Evolutionary conservation across 2,329 filamentous ascomycete genomes (phyloP).

Genomic region (Setomelanomma holmii): DNA sequence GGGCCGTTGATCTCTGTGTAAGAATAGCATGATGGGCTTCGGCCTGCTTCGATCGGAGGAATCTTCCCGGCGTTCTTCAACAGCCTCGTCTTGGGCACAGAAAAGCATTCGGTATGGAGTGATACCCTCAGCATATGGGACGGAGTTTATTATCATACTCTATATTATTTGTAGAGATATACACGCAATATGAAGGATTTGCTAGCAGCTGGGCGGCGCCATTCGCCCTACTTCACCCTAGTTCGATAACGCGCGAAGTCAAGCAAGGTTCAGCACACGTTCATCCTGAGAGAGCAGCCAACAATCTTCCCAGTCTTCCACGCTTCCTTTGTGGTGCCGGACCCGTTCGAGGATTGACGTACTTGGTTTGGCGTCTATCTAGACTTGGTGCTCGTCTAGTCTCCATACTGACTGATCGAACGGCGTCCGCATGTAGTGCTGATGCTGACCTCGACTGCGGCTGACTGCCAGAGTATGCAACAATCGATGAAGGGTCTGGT

Average conservation of each 20-base stretch:
- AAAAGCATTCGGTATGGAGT: conserved; percentile 17
- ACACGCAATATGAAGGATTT: neutral
- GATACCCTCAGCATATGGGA: conserved; percentile 18
- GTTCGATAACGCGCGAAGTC: too few relatives aligned
- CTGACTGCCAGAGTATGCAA: neutral
- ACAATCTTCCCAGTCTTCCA: neutral
- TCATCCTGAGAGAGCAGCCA: neutral
- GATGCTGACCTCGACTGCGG: neutral
- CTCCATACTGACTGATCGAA: neutral
- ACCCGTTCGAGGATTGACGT: neutral
- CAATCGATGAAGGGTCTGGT: neutral
- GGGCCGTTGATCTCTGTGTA: conserved; percentile 38
- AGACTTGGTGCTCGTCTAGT: neutral
- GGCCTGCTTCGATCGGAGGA: neutral
- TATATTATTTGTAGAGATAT: neutral
- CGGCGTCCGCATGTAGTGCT: neutral
- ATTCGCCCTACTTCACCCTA: too few relatives aligned
- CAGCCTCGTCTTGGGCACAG: neutral
- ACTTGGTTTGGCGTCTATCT: neutral
- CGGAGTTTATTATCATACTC: conserved; percentile 3
- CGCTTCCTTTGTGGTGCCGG: neutral
- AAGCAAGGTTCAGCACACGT: too few relatives aligned
- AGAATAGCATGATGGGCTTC: conserved; percentile 1
- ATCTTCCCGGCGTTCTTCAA: conserved; percentile 3
- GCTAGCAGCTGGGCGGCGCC: neutral